Conservation (phyloP, 768 basidiomycete genomes). For the Mycena indigotica region DNA sequence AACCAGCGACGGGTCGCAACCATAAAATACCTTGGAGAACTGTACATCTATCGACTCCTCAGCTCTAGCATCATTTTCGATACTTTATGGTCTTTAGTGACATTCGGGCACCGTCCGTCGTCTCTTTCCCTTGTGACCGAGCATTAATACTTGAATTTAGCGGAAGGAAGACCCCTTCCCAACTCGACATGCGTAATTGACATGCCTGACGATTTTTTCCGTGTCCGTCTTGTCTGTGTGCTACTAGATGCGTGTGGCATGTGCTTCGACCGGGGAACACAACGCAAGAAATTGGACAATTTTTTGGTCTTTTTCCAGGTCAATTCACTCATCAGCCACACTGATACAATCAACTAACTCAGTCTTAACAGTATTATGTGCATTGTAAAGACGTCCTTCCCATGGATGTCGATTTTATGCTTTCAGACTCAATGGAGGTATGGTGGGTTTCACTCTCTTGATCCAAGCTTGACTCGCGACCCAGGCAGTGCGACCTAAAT, state of each 20-base stretch:
- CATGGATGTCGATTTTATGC: constrained; percentile 98
- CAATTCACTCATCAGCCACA: constrained; percentile 16
- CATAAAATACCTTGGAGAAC: constrained; percentile 93
- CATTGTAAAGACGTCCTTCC: constrained; percentile 88
- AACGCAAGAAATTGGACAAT: constrained; percentile 90
- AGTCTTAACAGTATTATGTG: constrained; percentile 69
- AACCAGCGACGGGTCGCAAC: constrained; percentile 93
- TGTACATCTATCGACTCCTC: constrained; percentile 94
- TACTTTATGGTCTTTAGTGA: constrained; percentile 89
- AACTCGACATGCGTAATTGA: constrained; percentile 76
- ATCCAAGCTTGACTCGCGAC: background rate
- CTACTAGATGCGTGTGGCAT: constrained; percentile 95
- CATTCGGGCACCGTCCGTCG: constrained; percentile 91
- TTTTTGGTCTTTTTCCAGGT: constrained; percentile 95
- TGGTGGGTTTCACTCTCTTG: constrained; percentile 15
- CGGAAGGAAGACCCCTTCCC: constrained; percentile 86
- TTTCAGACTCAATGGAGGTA: constrained; percentile 92
- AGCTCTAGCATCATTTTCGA: constrained; percentile 91
- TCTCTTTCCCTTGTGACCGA: background rate
- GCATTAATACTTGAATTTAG: constrained; percentile 42
- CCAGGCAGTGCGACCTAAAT: constrained; percentile 86
- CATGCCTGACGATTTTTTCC: constrained; percentile 95
- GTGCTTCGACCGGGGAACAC: constrained; percentile 94
- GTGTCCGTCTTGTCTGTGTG: constrained; percentile 87
- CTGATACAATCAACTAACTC: too few relatives aligned